These are phyloP conservation scores for Ailanthus altissimus DNA, from an alignment of 345 rosid species.

Conservation along the genomic window DNA sequence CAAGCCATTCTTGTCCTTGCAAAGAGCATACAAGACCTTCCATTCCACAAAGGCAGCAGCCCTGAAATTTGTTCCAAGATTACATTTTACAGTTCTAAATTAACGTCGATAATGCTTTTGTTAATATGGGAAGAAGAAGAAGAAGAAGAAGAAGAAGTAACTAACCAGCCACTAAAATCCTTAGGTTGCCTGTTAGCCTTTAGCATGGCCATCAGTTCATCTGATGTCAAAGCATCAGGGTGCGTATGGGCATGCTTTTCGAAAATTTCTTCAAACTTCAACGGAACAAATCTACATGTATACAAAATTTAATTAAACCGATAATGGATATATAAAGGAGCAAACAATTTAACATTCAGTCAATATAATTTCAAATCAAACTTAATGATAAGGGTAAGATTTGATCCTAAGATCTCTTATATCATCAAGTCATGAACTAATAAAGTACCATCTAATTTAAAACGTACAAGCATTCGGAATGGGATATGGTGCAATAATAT, in stretches of 20 bases:
- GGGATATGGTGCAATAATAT: no score
- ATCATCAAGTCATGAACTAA: no score
- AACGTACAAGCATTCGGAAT: no score
- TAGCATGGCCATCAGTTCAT: constrained; percentile 51
- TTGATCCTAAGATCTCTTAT: no score
- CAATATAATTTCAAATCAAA: no score
- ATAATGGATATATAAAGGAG: background rate
- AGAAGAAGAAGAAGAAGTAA: constrained; percentile 13
- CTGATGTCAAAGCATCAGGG: constrained; percentile 46
- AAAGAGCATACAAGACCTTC: constrained; percentile 51
- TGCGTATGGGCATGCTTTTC: constrained; percentile 48
- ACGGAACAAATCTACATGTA: constrained; percentile 54
- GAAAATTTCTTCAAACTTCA: constrained; percentile 79
- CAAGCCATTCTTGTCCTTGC: constrained; percentile 76
- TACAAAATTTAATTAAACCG: background rate
- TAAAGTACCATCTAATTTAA: no score
- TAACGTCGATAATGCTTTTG: background rate
- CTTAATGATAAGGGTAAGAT: no score
- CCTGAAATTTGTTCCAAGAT: constrained; percentile 39
- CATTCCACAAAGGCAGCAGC: constrained; percentile 65
- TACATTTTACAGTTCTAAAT: background rate
- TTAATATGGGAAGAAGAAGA: background rate
- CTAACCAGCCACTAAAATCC: constrained; percentile 58
- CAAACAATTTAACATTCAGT: no score
- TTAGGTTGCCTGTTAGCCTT: constrained; percentile 57